Conservation (phyloP, 2,329 filamentous ascomycete species). For the Elsinoe arachidis region DNA sequence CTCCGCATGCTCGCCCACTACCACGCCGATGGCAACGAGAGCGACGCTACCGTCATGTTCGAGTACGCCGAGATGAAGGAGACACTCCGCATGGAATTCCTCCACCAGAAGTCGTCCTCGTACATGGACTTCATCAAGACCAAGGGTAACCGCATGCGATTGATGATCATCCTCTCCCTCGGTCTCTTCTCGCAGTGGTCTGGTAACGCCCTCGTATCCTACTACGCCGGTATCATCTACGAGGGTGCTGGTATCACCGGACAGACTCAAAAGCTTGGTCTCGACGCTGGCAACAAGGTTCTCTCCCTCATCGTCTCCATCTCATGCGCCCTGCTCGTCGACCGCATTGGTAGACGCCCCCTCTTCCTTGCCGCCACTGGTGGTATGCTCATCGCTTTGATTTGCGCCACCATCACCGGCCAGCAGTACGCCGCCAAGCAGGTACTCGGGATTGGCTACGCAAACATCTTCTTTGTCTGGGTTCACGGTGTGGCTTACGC, state of each 20-base stretch:
- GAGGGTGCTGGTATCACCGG: constrained; percentile 30
- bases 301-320: constrained; percentile 52
- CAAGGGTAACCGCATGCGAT: constrained; percentile 46
- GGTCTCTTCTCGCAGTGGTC: constrained; percentile 52
- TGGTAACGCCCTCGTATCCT: constrained; percentile 44
- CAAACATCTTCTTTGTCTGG: constrained; percentile 28
- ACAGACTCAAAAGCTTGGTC: constrained; percentile 30
- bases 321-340: constrained; percentile 28
- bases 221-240: constrained; percentile 30
- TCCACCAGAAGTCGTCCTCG: not conserved
- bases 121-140: constrained; percentile 37
- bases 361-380: constrained; percentile 30
- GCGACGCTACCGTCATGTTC: constrained; percentile 38
- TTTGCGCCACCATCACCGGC: constrained; percentile 33
- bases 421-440: constrained; percentile 21
- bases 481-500: constrained; percentile 31
- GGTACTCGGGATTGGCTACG: constrained; percentile 21
- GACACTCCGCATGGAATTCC: constrained; percentile 38
- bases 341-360: constrained; percentile 27
- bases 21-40: constrained; percentile 41
- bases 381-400: constrained; percentile 34
- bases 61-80: constrained; percentile 45
- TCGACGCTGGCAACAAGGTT: constrained; percentile 48
- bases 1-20: constrained; percentile 44
- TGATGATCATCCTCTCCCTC: constrained; percentile 45